Evolutionary conservation across 495 filamentous ascomycete species (phyloP).

Genomic region (Neurospora discreta): DNA sequence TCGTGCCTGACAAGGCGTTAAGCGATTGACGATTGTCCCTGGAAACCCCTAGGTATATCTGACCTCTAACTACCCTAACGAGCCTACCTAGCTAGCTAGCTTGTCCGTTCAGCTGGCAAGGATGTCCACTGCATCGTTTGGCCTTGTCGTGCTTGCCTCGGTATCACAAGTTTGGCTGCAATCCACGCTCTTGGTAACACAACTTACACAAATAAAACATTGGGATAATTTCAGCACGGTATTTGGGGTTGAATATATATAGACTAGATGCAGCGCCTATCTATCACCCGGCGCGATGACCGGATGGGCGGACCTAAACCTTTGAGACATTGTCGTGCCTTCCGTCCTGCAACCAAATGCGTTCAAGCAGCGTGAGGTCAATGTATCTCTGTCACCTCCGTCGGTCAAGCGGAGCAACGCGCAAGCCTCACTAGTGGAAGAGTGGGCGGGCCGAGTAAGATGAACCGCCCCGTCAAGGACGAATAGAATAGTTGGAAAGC

Average conservation of each 20-base stretch:
- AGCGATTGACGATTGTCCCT: not conserved
- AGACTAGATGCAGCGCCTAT: not conserved
- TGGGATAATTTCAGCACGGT: not conserved
- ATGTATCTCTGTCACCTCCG: not conserved
- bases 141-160: not conserved
- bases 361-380: not conserved
- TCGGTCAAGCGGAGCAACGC: not conserved
- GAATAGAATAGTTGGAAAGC: not conserved
- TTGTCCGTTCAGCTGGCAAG: not conserved
- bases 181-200: not conserved
- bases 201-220: not conserved
- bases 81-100: too few relatives aligned
- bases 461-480: not conserved
- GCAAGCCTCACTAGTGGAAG: not conserved
- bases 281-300: not conserved
- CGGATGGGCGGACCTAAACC: not conserved
- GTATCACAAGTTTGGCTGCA: not conserved
- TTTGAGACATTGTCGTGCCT: not conserved
- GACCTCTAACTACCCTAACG: too few relatives aligned
- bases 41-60: too few relatives aligned
- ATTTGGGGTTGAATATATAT: not conserved
- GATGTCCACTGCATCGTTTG: not conserved
- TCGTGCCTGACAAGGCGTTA: not conserved
- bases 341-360: not conserved
- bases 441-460: not conserved